Base-by-base conservation (phyloP, 352 stramenopile genomes). In the Halophytophthora batemanensis region DNA sequence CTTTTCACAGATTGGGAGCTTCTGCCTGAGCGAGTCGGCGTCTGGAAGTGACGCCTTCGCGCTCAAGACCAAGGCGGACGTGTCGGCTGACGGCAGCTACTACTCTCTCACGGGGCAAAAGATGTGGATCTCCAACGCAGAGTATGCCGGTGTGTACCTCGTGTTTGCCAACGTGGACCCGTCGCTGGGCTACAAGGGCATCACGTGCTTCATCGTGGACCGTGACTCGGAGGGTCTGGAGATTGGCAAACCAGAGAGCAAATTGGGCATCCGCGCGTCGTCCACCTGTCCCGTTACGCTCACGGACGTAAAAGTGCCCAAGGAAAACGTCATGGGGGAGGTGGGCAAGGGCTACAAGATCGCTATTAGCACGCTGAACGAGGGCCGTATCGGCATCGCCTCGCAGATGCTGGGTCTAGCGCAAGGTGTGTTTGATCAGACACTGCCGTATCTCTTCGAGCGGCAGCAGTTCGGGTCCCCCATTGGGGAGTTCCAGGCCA, bases 191-290 rank as follows among this genome's bases (percentile, higher is more conserved):
- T 98, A 99, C 84, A 98, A 97, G 71, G 96, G 96, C 35, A 98
- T 99, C 56, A 99, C 96, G 54, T 98, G 92, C 48, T 99, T 99
- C 66, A 96, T 99, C 61, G 94, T 99, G 4, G 94, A 98, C 69
- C 84, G 94, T 21, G 88, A 93, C 23, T 83, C 78, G 15, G 86
- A 97, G 49, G 92, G 95, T 19, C 69, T 99, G 25, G 80, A 90
- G 60, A 92, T 98, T 25, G 96, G 96, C 18, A 94, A 91, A 44
- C 86, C 93, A 0, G 96, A 99, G 68, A 91, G 98, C 59, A 99
- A 99, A 68, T 66, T 99, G 15, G 96, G 96, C 19, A 94, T 99
- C 42, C 80, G 91, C 23, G 96, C 95, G 22, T 98, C 93, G 19
- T 98, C 90, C 15, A 99, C 96, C 0, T 98, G 95, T 65, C 71